phyloP scores from a whole-genome alignment of 1,139 yeast species.

The Suhomyces terraborum region DNA sequence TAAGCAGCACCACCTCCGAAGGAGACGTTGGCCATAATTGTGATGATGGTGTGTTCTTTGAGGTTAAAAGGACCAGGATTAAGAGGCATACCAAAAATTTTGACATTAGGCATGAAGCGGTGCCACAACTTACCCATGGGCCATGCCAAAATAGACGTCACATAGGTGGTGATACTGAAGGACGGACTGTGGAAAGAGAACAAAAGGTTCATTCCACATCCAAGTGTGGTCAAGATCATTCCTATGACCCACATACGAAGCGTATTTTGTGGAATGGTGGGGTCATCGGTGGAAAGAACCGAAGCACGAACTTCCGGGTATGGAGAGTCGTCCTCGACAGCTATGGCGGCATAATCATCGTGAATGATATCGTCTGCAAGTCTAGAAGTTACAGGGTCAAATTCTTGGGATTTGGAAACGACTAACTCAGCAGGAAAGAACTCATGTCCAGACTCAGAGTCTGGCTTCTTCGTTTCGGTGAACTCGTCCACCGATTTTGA shows the following conservation, averaged over 20 bases:
- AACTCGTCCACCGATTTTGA: constrained; percentile 6
- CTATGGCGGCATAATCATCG: constrained; percentile 48
- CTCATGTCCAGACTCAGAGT: constrained; percentile 25
- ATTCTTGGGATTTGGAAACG: constrained; percentile 37
- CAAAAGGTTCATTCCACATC: constrained; percentile 60
- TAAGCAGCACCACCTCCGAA: constrained; percentile 64
- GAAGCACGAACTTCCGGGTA: constrained; percentile 73
- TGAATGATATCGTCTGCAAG: constrained; percentile 22
- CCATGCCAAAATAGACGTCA: constrained; percentile 62
- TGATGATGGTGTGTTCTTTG: constrained; percentile 66
- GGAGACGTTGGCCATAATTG: constrained; percentile 61
- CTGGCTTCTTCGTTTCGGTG: constrained; percentile 1
- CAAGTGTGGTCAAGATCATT: constrained; percentile 56
- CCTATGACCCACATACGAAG: constrained; percentile 61
- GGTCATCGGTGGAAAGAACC: constrained; percentile 63
- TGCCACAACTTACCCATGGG: constrained; percentile 64
- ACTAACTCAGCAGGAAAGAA: constrained; percentile 18
- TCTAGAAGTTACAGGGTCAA: constrained; percentile 39
- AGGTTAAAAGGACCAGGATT: constrained; percentile 68
- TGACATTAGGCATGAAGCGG: constrained; percentile 45
- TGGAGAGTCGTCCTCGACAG: constrained; percentile 58
- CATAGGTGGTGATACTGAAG: constrained; percentile 55
- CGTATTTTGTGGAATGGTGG: constrained; percentile 57
- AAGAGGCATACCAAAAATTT: constrained; percentile 43
- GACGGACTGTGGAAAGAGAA: constrained; percentile 63